These are phyloP conservation scores for Petasospora rhodanensis DNA, from an alignment of 1,139 yeast species.

Conservation along the genomic window DNA sequence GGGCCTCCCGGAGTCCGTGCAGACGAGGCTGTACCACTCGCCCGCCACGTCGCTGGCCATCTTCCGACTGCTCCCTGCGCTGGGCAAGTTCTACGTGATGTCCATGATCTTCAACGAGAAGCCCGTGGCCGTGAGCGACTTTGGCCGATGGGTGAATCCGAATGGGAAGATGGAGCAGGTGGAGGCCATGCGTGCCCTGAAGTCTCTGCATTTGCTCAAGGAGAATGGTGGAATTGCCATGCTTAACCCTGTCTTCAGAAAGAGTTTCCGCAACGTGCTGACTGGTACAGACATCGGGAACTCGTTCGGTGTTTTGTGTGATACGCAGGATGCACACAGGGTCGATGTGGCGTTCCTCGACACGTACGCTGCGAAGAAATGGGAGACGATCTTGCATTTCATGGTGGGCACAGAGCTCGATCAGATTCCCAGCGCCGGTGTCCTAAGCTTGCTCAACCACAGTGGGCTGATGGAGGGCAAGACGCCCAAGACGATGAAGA, in stretches of 20 bases:
- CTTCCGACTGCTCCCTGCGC: slow-evolving; percentile 77
- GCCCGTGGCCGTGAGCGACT: slow-evolving; percentile 60
- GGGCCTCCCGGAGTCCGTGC: slow-evolving; percentile 80
- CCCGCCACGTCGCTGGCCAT: slow-evolving; percentile 96
- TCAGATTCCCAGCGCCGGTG: slow-evolving; percentile 64
- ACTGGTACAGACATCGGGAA: slow-evolving; percentile 61
- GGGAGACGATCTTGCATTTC: slow-evolving; percentile 95
- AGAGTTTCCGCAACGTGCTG: slow-evolving; percentile 73
- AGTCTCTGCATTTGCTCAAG: slow-evolving; percentile 68
- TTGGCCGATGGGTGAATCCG: slow-evolving; percentile 75
- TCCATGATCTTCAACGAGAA: slow-evolving; percentile 79
- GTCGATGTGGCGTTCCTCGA: slow-evolving; percentile 68
- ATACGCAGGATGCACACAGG: slow-evolving; percentile 41
- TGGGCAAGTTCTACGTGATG: slow-evolving; percentile 88
- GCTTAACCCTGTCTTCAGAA: slow-evolving; percentile 69
- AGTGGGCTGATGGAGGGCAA: slow-evolving; percentile 83
- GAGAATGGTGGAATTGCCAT: slow-evolving; percentile 58
- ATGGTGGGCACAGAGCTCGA: slow-evolving; percentile 90
- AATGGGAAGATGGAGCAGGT: slow-evolving; percentile 44
- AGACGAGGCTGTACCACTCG: slow-evolving; percentile 68
- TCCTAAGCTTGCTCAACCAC: slow-evolving; percentile 58
- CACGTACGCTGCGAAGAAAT: slow-evolving; percentile 73
- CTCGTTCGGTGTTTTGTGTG: slow-evolving; percentile 54
- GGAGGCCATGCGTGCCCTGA: slow-evolving; percentile 76
- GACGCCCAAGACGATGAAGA: slow-evolving; percentile 48